Percentiles rank a stretch among this genome's conserved stretches.
These are phyloP conservation scores for Kodamaea sp. DNA, from an alignment of 1,139 yeast species.

Conservation along the genomic window DNA sequence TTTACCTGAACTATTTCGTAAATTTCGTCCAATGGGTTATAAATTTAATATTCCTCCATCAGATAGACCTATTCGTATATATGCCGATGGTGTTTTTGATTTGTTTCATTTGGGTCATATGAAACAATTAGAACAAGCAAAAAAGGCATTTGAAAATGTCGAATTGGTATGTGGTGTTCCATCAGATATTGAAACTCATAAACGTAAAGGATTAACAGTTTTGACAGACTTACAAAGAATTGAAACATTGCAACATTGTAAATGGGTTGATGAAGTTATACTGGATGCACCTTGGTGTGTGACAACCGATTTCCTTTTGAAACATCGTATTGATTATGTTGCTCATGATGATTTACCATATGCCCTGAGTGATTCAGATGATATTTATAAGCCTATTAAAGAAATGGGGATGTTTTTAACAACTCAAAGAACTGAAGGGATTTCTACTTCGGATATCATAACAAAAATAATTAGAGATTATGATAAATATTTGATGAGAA, in stretches of 20 bases:
- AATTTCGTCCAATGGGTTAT: constrained; percentile 68
- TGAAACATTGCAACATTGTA: constrained; percentile 85
- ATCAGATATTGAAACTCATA: constrained; percentile 85
- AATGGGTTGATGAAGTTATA: constrained; percentile 96
- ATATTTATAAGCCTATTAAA: constrained; percentile 88
- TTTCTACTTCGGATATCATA: constrained; percentile 92
- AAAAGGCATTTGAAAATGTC: constrained; percentile 84
- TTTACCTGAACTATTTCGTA: constrained; percentile 61
- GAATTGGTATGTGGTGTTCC: constrained; percentile 89
- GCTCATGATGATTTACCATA: constrained; percentile 98
- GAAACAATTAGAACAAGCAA: constrained; percentile 92
- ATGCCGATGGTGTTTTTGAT: constrained; percentile 98
- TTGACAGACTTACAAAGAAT: constrained; percentile 81
- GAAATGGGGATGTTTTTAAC: constrained; percentile 86
- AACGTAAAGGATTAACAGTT: constrained; percentile 89
- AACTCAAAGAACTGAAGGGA: constrained; percentile 95
- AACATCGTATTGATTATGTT: constrained; percentile 88
- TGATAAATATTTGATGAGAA: constrained; percentile 93
- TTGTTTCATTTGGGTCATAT: constrained; percentile 94
- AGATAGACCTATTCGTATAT: constrained; percentile 83
- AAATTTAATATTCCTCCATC: constrained; percentile 76
- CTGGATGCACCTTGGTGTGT: constrained; percentile 96
- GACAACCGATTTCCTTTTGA: constrained; percentile 69
- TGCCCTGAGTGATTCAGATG: constrained; percentile 82
- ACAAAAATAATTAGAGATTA: constrained; percentile 93